Base-by-base conservation (phyloP, 2,329 filamentous ascomycete genomes). In the Exophiala calicioides region DNA sequence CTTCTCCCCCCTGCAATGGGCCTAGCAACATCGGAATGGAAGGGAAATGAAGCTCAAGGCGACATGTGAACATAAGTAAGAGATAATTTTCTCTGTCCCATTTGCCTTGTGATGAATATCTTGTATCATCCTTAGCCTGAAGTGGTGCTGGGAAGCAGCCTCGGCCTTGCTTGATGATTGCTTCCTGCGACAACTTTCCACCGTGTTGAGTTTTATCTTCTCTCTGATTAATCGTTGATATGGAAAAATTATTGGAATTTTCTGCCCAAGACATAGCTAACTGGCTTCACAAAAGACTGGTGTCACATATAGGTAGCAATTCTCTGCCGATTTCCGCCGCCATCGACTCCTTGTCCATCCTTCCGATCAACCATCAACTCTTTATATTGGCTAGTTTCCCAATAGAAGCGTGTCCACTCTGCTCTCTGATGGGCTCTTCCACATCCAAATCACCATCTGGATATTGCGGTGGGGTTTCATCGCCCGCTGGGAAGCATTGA, bases 121-220 rank as follows among this genome's bases (percentile, higher is more conserved):
- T 71, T 79, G 90, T 86, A 88, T 94, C 89, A 94, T 95, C 89
- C 89, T 94, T 94, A 94, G 88, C 76, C 89, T 79, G 84, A 94
- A 71, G 68, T 72, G 37, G 44, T 30, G 40, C 27, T 50, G 58
- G 34, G n/a, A 43, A 50, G 49, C 45, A 57, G 50, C 52, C 57
- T 56, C 47, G 35, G 29, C 40, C 44, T 36, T 27, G 41, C 33
- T 52, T 40, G 52, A 58, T 60, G 59, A 53, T 53, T 51, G 65
- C 34, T 67, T 65, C 65, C 64, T 65, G 57, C 33, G 18, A 38
- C 27, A 27, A 66, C 18, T 19, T 65, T 62, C 65, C 58, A 61
- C 23, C 5, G 13, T 69, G 68, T 61, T 64, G 69, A 71, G 56
- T 55, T 59, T 69, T n/a, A 72, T 72, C 69, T 72, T 72, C 69